Evolutionary conservation across 768 basidiomycete species (phyloP), one percentile per base, ranked within the genome.

Genomic region (Calvatia gigantea): DNA sequence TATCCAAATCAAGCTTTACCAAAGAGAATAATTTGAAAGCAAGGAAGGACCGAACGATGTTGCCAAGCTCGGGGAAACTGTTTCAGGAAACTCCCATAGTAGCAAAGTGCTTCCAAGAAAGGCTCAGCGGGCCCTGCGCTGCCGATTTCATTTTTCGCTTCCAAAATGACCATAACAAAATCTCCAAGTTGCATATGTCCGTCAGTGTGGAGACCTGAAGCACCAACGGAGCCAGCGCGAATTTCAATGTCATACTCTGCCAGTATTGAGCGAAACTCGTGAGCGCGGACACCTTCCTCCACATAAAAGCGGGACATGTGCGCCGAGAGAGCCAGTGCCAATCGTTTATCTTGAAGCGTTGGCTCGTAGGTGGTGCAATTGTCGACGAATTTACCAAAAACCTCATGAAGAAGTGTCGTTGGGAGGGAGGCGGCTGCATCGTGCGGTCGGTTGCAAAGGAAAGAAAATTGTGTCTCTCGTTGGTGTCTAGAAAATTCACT

Each of bases 331-430:
- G 56, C 47, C 59, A 19, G 56, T 42, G 52, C 44, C 35, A 19
- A 39, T n/a, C 5, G 39, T 42, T 25, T 52, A 52, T 53, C 55
- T 29, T 49, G 31, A 5, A 15, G 43, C 32, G 38, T 62, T 28
- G 51, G 32, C 28, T 39, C 46, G n/a, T 25, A 27, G 33, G 23
- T 14, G 21, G 47, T 39, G 28, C 60, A 44, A 47, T 63, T 57
- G 41, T 65, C 62, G 6, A 58, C 11, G 51, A 67, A 65, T 19
- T 49, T 37, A 8, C 60, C 62, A 51, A 67, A 65, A 11, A 58
- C 59, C 25, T 44, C 56, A 54, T 65, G 64, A n/a, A 64, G 62
- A 11, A 65, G 58, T 4, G 57, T 21, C 33, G 59, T 21, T 23
- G 62, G 58, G n/a, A 61, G n/a, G 23, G 61, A 31, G 31, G 58